Base-by-base conservation (phyloP, 1,284 basidiomycete genomes). In the Pseudozyma sp. region DNA sequence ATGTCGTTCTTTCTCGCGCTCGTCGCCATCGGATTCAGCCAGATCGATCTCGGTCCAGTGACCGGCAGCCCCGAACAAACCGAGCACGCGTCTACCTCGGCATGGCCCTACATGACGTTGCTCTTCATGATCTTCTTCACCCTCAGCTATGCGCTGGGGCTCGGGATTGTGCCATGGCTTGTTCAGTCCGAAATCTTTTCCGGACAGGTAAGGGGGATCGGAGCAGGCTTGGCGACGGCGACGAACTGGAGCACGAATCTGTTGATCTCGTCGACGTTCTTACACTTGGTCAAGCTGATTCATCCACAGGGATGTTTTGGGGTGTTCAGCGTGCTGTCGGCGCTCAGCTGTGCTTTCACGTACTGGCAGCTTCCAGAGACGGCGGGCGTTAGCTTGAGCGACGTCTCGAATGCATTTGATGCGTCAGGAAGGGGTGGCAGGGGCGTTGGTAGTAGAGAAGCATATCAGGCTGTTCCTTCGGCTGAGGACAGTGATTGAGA, bases 81-180 rank as follows among this genome's bases (percentile, higher is more conserved):
- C 16, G 49, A 30, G 13, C 49, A 24, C 19, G 29, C 29, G 11
- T n/a, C 46, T 5, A 16, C 37, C 14, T 67, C 61, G 16, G 54
- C 55, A 19, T 79, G 75, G 78, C 59, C 79, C 4, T 69, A 74
- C 54, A n/a, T 46, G 43, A 71, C 63, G n/a, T 48, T 79, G 16
- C 7, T 58, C 0, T 64, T 54, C 17, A 77, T 80, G 73, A 60
- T 80, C 46, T 35, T 72, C 0, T 71, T 74, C 42, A 75, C 71
- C 19, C 68, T 79, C 19, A 68, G 44, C 53, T 81, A 80, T 34
- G 79, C 80, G 3, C 68, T 81, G 11, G 80, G 80, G 2, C 46
- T 79, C 5, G 80, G 80, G 5, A 78, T 80, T 30, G 55, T 81
- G 0, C 80, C 80, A 0, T 81, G 80, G 80, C 61, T 81, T 8